Evolutionary conservation across 2,329 filamentous ascomycete species (phyloP).

Genomic region (Calonectria leucothoes): DNA sequence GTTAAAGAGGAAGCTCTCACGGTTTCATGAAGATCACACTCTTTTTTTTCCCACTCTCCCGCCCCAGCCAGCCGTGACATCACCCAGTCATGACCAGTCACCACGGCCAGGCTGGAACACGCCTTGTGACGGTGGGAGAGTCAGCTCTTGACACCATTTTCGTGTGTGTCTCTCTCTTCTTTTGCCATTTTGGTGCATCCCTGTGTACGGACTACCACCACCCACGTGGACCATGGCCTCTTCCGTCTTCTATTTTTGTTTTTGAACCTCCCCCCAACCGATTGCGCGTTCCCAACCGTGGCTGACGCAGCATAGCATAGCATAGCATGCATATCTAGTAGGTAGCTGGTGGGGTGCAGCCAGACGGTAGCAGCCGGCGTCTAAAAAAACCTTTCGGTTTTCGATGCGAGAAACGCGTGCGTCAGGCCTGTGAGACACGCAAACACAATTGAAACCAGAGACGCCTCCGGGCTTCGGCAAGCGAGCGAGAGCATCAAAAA

Average conservation of each 20-base stretch:
- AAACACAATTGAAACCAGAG: background rate
- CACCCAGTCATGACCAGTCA: background rate
- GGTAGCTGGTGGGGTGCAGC: no score
- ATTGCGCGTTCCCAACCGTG: background rate
- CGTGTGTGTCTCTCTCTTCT: background rate
- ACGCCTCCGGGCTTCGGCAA: background rate
- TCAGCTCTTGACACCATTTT: background rate
- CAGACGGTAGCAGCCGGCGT: background rate
- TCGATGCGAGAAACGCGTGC: background rate
- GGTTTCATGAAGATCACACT: conserved; percentile 7
- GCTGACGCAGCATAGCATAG: no score
- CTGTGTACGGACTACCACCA: no score
- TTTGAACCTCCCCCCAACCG: background rate
- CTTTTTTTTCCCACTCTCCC: background rate
- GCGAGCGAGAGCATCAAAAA: background rate
- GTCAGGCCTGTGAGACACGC: background rate
- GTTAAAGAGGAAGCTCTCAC: conserved; percentile 4
- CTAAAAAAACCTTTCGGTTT: background rate
- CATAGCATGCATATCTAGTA: no score
- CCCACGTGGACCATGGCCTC: background rate
- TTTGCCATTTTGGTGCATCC: background rate
- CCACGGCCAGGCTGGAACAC: background rate
- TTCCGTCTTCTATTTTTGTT: background rate
- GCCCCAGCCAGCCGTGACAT: background rate
- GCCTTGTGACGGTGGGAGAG: background rate